Base-by-base conservation (phyloP, 257 asterid genomes). In the Nicotiana sylvestris region DNA sequence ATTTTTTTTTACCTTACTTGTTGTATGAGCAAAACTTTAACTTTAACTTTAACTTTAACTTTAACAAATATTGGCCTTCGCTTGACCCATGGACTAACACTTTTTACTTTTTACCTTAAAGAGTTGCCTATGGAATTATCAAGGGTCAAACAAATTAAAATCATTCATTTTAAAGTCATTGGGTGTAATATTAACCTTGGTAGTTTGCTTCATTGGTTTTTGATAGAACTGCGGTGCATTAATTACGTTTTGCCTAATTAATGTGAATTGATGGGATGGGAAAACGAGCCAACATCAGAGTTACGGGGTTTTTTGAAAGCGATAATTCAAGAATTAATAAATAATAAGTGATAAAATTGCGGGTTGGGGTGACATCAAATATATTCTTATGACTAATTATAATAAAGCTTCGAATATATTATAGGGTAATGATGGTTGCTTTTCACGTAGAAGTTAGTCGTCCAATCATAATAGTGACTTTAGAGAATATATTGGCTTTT, bases 361-460 rank as follows among this genome's bases (percentile, higher is more conserved):
- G 37, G 58, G 66, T 60, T 78, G 58, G 67, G 39, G 85, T 84
- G 87, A 86, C 86, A 81, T 89, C 87, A 80, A 32, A 12, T 25
- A 57, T 83, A 86, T 87, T 78, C 84, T 61, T 55, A 21, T 55
- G 33, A 69, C 18, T 39, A 69, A n/a, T 69, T 12, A 53, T 11
- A 17, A 17, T 35, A 32, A 33, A 6, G 6, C 27, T 4, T 66
- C 11, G 2, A 66, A 2, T 32, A 66, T 66, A 35, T 68, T 37
- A 68, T 33, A 37, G 77, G 37, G 77, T 68, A 68, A 25, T 68
- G 77, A 68, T 67, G 46, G 25, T 17, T 32, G 15, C 76, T 35
- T 67, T 67, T 67, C 29, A 67, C 76, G 51, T 35, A 33, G 15
- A 67, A 27, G 27, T 27, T 64, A 27, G 37, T 64, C 37, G 53